Evolutionary conservation across 768 basidiomycete genomes (phyloP), one percentile per base, ranked within the genome.

Genomic region (Phylloporus arenicola): DNA sequence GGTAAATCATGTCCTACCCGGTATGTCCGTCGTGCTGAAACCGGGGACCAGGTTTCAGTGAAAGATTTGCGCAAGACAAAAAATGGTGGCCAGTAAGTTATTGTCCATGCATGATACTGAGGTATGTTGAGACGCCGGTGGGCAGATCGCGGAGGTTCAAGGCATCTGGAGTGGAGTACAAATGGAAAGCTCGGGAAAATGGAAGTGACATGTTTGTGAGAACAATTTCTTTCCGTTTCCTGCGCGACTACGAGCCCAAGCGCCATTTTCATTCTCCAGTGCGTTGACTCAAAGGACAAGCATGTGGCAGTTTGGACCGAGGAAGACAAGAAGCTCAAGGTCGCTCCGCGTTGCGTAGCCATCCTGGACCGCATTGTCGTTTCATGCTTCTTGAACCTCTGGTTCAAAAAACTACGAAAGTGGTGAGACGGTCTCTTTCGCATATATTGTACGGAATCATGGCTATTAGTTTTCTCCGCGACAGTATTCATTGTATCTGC

Each of bases 71-170:
- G 81, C 39, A 76, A 64, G 56, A 52, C 58, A 29, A 81, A 81
- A 63, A 80, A 77, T 49, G 54, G 65, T 10, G 79, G 81, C 75
- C 70, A 73, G 81, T 80, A 51, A 56, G 73, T 59, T 43, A 2
- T 22, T 17, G 20, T 4, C 20, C 10, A 6, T 10, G 5, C 16
- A n/a, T 17, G 22, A 17, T 40, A 20, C 24, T 24, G 16, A 29
- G 3, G 19, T 19, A 19, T 37, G n/a, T 51, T 58, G 25, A 61
- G 25, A 37, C 27, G 12, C 27, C 27, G 29, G 27, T 42, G 43
- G 10, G 8, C 29, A 79, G 80, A 50, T 81, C 80, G 11, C 75
- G 80, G 50, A 66, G 80, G 24, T 82, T 81, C 68, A 80, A 75
- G 56, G 76, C 64, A 39, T 64, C 61, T 6, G 72, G 73, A 33